These are phyloP conservation scores for Teunomyces barrocoloradensis DNA, from an alignment of 805 yeast species.

Conservation along the genomic window DNA sequence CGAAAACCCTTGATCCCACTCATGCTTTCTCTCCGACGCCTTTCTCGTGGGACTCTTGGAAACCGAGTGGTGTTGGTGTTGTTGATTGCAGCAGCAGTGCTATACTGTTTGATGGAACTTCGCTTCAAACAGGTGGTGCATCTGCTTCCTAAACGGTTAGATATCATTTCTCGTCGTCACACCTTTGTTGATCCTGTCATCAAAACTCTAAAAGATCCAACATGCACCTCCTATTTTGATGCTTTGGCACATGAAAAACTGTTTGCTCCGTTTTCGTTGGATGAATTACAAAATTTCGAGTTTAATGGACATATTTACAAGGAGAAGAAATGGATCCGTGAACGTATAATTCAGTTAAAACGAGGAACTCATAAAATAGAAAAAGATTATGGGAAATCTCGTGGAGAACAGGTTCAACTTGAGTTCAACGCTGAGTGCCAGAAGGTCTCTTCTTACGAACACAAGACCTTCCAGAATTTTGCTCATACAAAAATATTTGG, in stretches of 20 bases:
- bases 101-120: background rate
- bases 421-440: constrained; percentile 8
- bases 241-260: background rate
- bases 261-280: background rate
- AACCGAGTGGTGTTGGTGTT: background rate
- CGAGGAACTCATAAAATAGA: constrained; percentile 13
- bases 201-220: background rate
- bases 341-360: constrained; percentile 14
- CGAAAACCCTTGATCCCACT: background rate
- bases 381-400: constrained; percentile 9
- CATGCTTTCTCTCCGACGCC: background rate
- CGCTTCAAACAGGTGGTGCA: background rate
- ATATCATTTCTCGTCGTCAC: background rate
- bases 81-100: background rate
- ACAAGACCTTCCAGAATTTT: constrained; percentile 15
- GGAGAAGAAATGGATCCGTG: constrained; percentile 25
- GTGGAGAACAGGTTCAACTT: constrained; percentile 10
- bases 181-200: background rate
- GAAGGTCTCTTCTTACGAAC: constrained; percentile 15
- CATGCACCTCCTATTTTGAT: background rate
- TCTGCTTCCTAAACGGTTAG: background rate
- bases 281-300: constrained; percentile 3
- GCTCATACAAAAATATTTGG: constrained; percentile 26
- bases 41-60: background rate
- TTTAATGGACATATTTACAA: constrained; percentile 23